Base-by-base conservation (phyloP, 225 moss, liverwort and hornwort species). In the Polytrichum formosum region DNA sequence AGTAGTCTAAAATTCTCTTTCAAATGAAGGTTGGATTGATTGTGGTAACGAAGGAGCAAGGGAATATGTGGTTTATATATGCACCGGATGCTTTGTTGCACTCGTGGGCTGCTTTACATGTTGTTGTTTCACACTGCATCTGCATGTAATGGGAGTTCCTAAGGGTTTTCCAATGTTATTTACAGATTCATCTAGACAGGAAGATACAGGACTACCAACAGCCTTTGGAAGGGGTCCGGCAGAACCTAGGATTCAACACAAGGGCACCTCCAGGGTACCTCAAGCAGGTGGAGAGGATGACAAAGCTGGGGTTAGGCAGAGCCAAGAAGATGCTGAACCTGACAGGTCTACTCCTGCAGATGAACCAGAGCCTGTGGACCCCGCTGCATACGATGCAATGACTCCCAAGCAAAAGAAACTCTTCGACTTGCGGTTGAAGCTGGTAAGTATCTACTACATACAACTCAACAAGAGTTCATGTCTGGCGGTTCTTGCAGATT, bases 401-500 rank as follows among this genome's bases (percentile, higher is more conserved):
- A 92, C 67, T 73, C 92, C 92, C 29, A 91, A 69, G 54, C 90
- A 98, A 71, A 98, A 87, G 76, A 98, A 87, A 67, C 81, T 98
- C 19, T 94, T 92, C 67, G 94, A 94, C 81, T 79, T 98, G 82
- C 91, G 92, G 31, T 84, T 92, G 26, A 94, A 94, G 70, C 78
- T 98, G 91, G 95, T 93, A 70, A 62, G 78, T 74, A 28, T 21
- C 5, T 46, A 37, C 37, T 37, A 46, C 46, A 46, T 46, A 16
- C 46, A 46, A 46, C 46, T 46, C 13, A 13, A 13, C 46, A 46
- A 46, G 46, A 46, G 46, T 46, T 46, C 13, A 9, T 46, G 46
- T 46, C 46, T 46, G 46, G 46, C 46, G 46, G 16, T 46, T 46
- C 16, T 46, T 13, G 46, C 13, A 13, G 13, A 46, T 46, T 46